Evolutionary conservation across 2,329 filamentous ascomycete species (phyloP).

Genomic region (Dothistroma septosporum): DNA sequence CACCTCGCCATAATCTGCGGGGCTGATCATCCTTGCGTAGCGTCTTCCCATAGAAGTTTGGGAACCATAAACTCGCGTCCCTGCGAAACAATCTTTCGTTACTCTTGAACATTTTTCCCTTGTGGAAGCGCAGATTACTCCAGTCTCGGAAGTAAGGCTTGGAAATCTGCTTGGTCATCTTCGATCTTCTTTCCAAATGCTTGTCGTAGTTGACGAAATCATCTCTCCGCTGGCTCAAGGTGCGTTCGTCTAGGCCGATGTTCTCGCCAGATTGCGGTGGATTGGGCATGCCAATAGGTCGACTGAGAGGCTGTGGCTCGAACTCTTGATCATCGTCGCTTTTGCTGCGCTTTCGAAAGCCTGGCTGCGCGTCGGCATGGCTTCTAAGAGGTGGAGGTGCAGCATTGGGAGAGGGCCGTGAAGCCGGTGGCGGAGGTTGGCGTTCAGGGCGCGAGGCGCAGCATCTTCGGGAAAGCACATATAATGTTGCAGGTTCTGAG

Average conservation of each 20-base stretch:
- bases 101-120: slow-evolving; percentile 88
- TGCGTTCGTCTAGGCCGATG: slow-evolving; percentile 66
- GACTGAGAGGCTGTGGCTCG: slow-evolving; percentile 52
- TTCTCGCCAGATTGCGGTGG: slow-evolving; percentile 78
- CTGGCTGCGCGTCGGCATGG: slow-evolving; percentile 17
- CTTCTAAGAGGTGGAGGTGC: slow-evolving; percentile 16
- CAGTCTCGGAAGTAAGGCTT: slow-evolving; percentile 96
- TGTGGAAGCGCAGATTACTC: slow-evolving; percentile 73
- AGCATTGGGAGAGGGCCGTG: slow-evolving; percentile 11
- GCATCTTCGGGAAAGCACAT: slow-evolving; percentile 14
- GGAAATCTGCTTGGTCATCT: slow-evolving; percentile 71
- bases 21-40: slow-evolving; percentile 66
- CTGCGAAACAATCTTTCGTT: slow-evolving; percentile 79
- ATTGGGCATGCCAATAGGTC: slow-evolving; percentile 75
- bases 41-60: slow-evolving; percentile 80
- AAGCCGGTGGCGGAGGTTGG: slow-evolving; percentile 18
- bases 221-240: slow-evolving; percentile 63
- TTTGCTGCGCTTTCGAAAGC: slow-evolving; percentile 21
- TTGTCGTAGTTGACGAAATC: slow-evolving; percentile 84
- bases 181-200: slow-evolving; percentile 69
- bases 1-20: slow-evolving; percentile 53
- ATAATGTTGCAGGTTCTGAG: slow-evolving; percentile 10
- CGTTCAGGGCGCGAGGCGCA: slow-evolving; percentile 23
- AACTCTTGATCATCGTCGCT: slow-evolving; percentile 40
- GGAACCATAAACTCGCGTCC: slow-evolving; percentile 84